Evolutionary conservation across 2,329 filamentous ascomycete genomes (phyloP).

Genomic region (Penicillium capsulatum): DNA sequence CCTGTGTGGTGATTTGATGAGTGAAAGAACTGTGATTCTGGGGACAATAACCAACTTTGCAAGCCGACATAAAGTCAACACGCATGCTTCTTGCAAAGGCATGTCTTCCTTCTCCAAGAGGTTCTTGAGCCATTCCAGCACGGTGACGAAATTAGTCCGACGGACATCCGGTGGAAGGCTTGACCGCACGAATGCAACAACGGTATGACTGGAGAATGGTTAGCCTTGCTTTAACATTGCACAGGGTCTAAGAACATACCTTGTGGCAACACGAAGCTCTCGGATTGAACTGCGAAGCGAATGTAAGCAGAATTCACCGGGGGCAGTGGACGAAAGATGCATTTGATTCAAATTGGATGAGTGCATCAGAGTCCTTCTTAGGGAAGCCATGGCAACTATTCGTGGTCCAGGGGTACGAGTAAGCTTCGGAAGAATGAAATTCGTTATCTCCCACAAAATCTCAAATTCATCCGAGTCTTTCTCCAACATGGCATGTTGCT

Average conservation of each 20-base stretch:
- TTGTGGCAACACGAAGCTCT: slow-evolving; percentile 78
- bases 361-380: slow-evolving; percentile 68
- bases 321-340: slow-evolving; percentile 61
- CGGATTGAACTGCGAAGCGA: slow-evolving; percentile 78
- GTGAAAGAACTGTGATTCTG: no score
- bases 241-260: slow-evolving; percentile 39
- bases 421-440: slow-evolving; percentile 40
- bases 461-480: slow-evolving; percentile 22
- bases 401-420: slow-evolving; percentile 56
- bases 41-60: slow-evolving; percentile 53
- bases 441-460: slow-evolving; percentile 42
- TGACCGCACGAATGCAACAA: slow-evolving; percentile 62
- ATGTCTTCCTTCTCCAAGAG: slow-evolving; percentile 66
- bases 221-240: slow-evolving; percentile 6
- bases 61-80: slow-evolving; percentile 81
- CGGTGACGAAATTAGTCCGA: slow-evolving; percentile 63
- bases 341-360: slow-evolving; percentile 57
- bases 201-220: slow-evolving; percentile 50
- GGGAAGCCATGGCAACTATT: slow-evolving; percentile 65
- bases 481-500: slow-evolving; percentile 10
- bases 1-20: no score
- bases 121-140: slow-evolving; percentile 65
- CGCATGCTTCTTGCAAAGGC: slow-evolving; percentile 73
- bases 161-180: slow-evolving; percentile 47
- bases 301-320: slow-evolving; percentile 77